A percentile compares a stretch with the other conserved stretches of the same genome.
Evolutionary conservation across 108 stramenopile species (phyloP).

Genomic region (Aurantiochytrium sp.): DNA sequence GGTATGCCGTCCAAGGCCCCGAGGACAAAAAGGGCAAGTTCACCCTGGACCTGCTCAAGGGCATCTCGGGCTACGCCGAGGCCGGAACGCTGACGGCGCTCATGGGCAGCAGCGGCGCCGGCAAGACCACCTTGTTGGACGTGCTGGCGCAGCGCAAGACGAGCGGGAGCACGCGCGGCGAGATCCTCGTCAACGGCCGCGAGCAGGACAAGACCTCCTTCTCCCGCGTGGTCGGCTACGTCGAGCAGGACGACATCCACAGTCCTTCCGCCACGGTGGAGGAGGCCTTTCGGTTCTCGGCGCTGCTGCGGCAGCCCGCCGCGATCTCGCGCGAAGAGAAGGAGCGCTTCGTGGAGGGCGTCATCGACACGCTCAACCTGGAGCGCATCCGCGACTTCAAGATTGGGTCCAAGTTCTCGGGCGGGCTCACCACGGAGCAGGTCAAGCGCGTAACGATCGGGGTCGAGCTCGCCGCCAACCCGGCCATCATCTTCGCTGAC

Average conservation of each 20-base stretch:
- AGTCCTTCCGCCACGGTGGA: slow-evolving; percentile 69
- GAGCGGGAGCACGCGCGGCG: slow-evolving; percentile 15
- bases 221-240: slow-evolving; percentile 64
- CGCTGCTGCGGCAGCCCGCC: slow-evolving; percentile 58
- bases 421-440: slow-evolving; percentile 68
- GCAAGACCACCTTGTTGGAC: slow-evolving; percentile 43
- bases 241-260: slow-evolving; percentile 84
- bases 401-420: slow-evolving; percentile 27
- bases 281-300: slow-evolving; percentile 79
- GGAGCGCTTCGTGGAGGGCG: neutral
- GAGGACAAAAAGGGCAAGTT: neutral
- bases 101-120: slow-evolving; percentile 22
- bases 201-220: neutral
- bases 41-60: neutral
- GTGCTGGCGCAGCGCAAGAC: slow-evolving; percentile 69
- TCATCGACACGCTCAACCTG: slow-evolving; percentile 28
- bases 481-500: slow-evolving; percentile 73
- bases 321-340: too few relatives aligned
- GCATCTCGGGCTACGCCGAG: neutral
- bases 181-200: slow-evolving; percentile 28
- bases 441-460: slow-evolving; percentile 68
- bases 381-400: neutral
- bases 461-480: slow-evolving; percentile 68
- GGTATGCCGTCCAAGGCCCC: neutral
- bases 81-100: neutral